These are phyloP conservation scores for Penicillium steckii DNA, from an alignment of 495 filamentous ascomycete genomes.

Conservation along the genomic window DNA sequence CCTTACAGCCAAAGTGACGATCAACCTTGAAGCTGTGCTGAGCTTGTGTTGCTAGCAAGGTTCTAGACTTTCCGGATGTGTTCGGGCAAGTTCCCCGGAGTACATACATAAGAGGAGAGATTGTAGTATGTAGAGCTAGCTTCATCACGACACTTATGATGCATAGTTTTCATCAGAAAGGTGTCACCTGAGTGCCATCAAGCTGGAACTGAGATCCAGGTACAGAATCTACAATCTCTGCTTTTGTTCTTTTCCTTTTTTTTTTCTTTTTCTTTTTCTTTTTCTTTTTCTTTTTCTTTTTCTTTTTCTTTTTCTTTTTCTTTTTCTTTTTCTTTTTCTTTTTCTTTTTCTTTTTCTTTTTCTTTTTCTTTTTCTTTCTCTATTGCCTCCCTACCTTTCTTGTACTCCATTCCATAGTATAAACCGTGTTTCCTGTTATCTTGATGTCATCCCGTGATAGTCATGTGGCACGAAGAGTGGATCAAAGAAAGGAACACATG, in stretches of 20 bases:
- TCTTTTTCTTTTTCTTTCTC: background rate
- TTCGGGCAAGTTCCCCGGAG: constrained; percentile 1
- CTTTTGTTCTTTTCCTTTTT: background rate
- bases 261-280: background rate
- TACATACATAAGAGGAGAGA: too few relatives aligned
- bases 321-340: background rate
- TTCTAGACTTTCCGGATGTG: constrained; percentile 9
- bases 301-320: background rate
- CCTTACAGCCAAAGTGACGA: background rate
- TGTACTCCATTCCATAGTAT: too few relatives aligned
- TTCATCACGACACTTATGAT: constrained; percentile 21
- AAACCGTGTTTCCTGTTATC: too few relatives aligned
- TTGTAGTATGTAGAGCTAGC: too few relatives aligned
- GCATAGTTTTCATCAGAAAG: constrained; percentile 19
- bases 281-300: background rate
- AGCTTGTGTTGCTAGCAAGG: background rate
- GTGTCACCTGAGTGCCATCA: background rate
- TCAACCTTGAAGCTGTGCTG: background rate
- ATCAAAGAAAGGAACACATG: constrained; percentile 5
- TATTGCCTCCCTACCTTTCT: background rate
- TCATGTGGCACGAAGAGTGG: constrained; percentile 6
- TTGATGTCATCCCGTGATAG: constrained; percentile 8
- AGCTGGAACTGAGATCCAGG: background rate
- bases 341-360: too few relatives aligned
- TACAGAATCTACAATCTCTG: background rate